Evolutionary conservation across 768 basidiomycete genomes (phyloP).

Genomic region (Suillus plorans): DNA sequence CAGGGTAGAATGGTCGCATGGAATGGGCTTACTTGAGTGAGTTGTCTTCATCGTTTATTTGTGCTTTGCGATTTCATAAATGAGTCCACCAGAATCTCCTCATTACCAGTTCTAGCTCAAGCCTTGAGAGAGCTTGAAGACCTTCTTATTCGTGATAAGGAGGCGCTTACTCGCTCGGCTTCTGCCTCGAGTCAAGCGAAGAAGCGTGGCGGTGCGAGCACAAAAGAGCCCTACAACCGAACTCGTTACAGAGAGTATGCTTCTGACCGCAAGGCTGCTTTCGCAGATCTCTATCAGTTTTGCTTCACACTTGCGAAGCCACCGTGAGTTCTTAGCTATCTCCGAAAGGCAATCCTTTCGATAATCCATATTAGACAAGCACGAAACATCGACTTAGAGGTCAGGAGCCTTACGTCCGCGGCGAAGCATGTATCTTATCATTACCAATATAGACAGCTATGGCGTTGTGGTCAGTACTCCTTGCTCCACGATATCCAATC

Average conservation of each 20-base stretch:
- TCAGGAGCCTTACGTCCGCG: conserved; percentile 27
- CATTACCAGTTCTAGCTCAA: conserved; percentile 45
- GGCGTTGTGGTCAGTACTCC: conserved; percentile 74
- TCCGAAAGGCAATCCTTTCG: neutral
- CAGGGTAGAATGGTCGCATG: conserved; percentile 68
- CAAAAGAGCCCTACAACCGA: conserved; percentile 53
- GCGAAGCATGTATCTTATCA: neutral
- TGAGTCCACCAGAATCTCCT: conserved; percentile 39
- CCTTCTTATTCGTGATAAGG: conserved; percentile 50
- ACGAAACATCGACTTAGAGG: conserved; percentile 82
- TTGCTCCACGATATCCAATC: conserved; percentile 66
- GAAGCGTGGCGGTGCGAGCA: conserved; percentile 24
- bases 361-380: conserved; percentile 46
- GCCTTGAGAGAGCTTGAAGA: conserved; percentile 63
- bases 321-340: conserved; percentile 46
- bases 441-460: conserved; percentile 52
- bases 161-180: conserved; percentile 33
- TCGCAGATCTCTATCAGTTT: conserved; percentile 66
- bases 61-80: neutral
- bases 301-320: conserved; percentile 72
- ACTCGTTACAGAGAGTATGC: conserved; percentile 50
- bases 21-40: conserved; percentile 46
- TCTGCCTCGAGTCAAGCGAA: conserved; percentile 27
- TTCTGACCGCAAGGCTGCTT: conserved; percentile 48
- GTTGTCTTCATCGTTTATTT: conserved; percentile 17